Conservation (phyloP, 164 flowering plant genomes). For the Vitis cinerea region DNA sequence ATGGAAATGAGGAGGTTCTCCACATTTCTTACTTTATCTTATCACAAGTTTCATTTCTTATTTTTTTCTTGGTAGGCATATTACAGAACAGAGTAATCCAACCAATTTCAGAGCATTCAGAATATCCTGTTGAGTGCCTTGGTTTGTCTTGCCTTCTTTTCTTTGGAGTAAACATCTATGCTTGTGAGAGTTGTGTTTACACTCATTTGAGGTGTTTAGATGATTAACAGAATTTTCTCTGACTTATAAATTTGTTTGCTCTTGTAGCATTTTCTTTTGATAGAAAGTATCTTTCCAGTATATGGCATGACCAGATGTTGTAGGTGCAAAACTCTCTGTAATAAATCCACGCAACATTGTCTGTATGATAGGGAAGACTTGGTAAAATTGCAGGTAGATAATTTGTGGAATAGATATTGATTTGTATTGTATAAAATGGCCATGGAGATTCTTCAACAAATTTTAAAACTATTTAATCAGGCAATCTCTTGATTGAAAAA, state of each 20-base stretch:
- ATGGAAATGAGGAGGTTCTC: not conserved
- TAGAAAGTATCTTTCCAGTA: conserved; percentile 80
- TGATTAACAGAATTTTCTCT: not conserved
- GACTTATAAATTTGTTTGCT: conserved; percentile 14
- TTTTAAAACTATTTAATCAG: no score
- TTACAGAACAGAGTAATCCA: conserved; percentile 90
- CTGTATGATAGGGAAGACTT: not conserved
- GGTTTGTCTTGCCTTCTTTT: conserved; percentile 42
- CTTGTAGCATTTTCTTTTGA: conserved; percentile 90
- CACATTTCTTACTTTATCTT: not conserved
- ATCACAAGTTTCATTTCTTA: not conserved
- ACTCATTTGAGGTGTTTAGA: not conserved
- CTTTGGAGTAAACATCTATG: not conserved
- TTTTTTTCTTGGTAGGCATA: conserved; percentile 60
- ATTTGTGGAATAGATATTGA: no score
- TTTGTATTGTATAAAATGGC: no score
- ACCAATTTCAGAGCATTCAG: conserved; percentile 96
- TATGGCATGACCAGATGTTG: conserved; percentile 77
- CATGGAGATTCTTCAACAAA: no score
- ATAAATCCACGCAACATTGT: not conserved
- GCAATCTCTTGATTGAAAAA: no score
- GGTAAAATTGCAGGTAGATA: no score
- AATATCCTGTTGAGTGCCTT: conserved; percentile 87
- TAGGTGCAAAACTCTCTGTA: conserved; percentile 48
- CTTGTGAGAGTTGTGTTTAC: no score